These are phyloP conservation scores for Oryza rufipogon DNA, from an alignment of 176 grass and related monocot species.

Conservation along the genomic window DNA sequence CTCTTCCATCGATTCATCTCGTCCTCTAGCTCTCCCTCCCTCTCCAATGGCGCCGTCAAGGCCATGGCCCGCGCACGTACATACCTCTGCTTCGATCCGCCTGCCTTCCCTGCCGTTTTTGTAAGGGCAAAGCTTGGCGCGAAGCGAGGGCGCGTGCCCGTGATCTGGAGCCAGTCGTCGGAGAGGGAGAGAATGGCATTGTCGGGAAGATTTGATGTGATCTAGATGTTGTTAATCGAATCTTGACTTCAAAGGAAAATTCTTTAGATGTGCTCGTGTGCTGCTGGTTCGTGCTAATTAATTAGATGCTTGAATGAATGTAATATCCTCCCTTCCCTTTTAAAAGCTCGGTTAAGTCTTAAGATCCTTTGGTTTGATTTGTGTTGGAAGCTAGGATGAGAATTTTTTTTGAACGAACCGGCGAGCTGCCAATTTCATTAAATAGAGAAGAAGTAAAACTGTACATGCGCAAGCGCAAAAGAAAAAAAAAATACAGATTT, in stretches of 20 bases:
- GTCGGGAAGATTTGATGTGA: slow-evolving; percentile 20
- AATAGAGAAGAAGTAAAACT: too few species aligned
- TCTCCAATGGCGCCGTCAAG: neutral
- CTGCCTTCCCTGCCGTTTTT: slow-evolving; percentile 34
- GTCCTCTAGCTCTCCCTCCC: neutral
- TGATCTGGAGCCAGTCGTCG: neutral
- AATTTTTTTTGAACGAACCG: too few species aligned
- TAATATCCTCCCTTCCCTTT: neutral
- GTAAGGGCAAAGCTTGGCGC: slow-evolving; percentile 16
- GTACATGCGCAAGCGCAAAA: too few species aligned
- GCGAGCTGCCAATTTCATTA: too few species aligned
- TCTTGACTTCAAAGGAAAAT: neutral
- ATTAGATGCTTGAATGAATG: neutral
- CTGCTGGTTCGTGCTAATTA: neutral
- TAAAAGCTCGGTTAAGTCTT: neutral
- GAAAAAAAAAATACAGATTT: too few species aligned
- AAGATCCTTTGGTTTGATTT: neutral
- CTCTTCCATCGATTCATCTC: neutral
- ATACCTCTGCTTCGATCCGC: neutral
- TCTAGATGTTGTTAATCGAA: slow-evolving; percentile 29
- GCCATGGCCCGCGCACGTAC: neutral
- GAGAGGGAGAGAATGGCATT: neutral
- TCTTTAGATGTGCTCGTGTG: neutral
- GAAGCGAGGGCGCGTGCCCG: neutral
- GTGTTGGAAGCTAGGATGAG: neutral